phyloP scores from a whole-genome alignment of 192 early-diverging fungal species.

The Coemansia brasiliensis region DNA sequence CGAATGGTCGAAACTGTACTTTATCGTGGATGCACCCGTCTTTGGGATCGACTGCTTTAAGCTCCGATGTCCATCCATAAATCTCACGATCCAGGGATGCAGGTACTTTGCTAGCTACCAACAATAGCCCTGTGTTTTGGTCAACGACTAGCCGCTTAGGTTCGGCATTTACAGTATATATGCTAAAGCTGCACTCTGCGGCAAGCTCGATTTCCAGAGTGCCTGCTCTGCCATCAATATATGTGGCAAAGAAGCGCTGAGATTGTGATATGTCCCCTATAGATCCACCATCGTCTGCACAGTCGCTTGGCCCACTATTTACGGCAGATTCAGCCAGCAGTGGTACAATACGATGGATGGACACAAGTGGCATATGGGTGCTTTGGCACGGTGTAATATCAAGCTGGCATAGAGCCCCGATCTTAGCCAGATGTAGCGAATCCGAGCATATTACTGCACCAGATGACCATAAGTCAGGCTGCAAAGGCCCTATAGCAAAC shows the following conservation, averaged over 20 bases:
- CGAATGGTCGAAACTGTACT: constrained; percentile 16
- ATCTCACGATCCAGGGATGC: constrained; percentile 3
- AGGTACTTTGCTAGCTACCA: constrained; percentile 14
- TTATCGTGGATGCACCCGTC: constrained; percentile 15
- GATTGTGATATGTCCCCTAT: not conserved
- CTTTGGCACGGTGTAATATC: constrained; percentile 17
- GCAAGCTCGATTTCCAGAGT: constrained; percentile 11
- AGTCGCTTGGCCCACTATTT: not conserved
- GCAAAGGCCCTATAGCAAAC: not conserved
- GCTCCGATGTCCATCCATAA: constrained; percentile 2
- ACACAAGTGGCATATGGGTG: not conserved
- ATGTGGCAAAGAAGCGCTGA: constrained; percentile 12
- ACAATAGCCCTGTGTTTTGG: constrained; percentile 26
- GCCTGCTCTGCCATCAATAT: constrained; percentile 1
- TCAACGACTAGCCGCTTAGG: constrained; percentile 32
- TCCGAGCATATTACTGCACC: not conserved
- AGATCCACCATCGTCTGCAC: not conserved
- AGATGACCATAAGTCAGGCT: not conserved
- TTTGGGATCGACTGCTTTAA: constrained; percentile 18
- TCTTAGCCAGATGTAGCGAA: constrained; percentile 3
- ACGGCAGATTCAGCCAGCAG: not conserved
- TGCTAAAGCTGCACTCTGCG: constrained; percentile 20
- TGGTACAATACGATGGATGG: constrained; percentile 2
- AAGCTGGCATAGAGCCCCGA: constrained; percentile 3
- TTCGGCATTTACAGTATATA: constrained; percentile 16